Evolutionary conservation across 768 basidiomycete species (phyloP).

Genomic region (Asterophora parasitica): DNA sequence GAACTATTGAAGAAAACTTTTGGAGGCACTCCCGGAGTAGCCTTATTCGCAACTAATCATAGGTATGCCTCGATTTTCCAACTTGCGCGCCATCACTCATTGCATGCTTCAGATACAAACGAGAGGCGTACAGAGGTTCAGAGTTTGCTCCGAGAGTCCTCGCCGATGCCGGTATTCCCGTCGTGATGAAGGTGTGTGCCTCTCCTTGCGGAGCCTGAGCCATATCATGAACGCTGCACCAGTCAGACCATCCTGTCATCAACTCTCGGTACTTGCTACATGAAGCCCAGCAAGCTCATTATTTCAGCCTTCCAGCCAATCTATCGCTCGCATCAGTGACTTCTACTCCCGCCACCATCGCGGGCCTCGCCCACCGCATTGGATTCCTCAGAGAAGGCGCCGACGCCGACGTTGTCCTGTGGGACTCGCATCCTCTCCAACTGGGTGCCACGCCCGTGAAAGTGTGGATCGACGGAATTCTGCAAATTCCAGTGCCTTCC

Average conservation of each 20-base stretch:
- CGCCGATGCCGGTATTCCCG: conserved; percentile 63
- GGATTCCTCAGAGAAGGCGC: conserved; percentile 56
- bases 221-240: not conserved
- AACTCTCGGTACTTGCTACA: conserved; percentile 66
- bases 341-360: conserved; percentile 55
- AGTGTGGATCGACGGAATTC: conserved; percentile 83
- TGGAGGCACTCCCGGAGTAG: conserved; percentile 62
- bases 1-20: conserved; percentile 72
- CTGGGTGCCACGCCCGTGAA: conserved; percentile 71
- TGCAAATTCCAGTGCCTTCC: conserved; percentile 53
- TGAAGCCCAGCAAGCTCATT: conserved; percentile 69
- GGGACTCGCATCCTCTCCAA: conserved; percentile 72
- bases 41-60: conserved; percentile 77
- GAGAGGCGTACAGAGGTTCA: conserved; percentile 65
- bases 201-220: not conserved
- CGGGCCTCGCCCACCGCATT: conserved; percentile 73
- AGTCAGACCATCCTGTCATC: conserved; percentile 56
- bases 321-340: conserved; percentile 65
- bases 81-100: not conserved
- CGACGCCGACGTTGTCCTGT: conserved; percentile 70
- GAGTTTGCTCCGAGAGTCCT: conserved; percentile 75
- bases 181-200: conserved; percentile 69
- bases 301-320: conserved; percentile 56
- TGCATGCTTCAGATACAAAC: conserved; percentile 33
- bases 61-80: conserved; percentile 31